Evolutionary conservation across 768 basidiomycete genomes (phyloP), one percentile per base, ranked within the genome.

Genomic region (Tricholoma terreum): DNA sequence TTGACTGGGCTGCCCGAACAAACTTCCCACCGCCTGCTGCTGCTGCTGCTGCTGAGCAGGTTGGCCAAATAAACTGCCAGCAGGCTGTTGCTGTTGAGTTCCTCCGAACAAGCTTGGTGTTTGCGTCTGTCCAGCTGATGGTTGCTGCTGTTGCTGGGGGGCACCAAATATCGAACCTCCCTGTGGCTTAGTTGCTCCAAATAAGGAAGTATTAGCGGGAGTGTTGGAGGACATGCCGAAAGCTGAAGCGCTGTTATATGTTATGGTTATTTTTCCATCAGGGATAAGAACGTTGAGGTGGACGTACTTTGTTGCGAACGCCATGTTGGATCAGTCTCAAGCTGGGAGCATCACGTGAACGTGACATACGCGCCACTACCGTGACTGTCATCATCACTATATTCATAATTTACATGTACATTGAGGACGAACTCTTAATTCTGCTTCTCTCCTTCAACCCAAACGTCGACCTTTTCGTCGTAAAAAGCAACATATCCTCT

Each of bases 381-480:
- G n/a, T n/a, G n/a, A n/a, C n/a, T n/a, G n/a, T n/a, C n/a, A n/a
- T n/a, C n/a, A n/a, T n/a, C n/a, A n/a, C n/a, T n/a, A n/a, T n/a
- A n/a, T n/a, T n/a, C n/a, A n/a, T n/a, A n/a, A n/a, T n/a, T n/a
- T n/a, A n/a, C n/a, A n/a, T n/a, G n/a, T n/a, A n/a, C n/a, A n/a
- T n/a, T n/a, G n/a, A n/a, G n/a, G n/a, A n/a, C n/a, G n/a, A n/a
- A 36, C 49, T 49, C 49, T 22, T 71, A 77, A 14, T 65, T 61
- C 62, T 82, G 80, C 64, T 82, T 82, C 55, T 75, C 75, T 15
- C 78, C 85, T 61, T 88, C 84, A 14, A 88, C 65, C 72, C 77
- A 88, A 11, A 87, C 78, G 53, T 86, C 84, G 24, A 87, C 80
- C 58, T 83, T 85, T 61, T 89, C 85, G 53, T 88, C 84, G 59